phyloP scores from a whole-genome alignment of 1,139 yeast genomes.

The Suhomyces bolitotheri region DNA sequence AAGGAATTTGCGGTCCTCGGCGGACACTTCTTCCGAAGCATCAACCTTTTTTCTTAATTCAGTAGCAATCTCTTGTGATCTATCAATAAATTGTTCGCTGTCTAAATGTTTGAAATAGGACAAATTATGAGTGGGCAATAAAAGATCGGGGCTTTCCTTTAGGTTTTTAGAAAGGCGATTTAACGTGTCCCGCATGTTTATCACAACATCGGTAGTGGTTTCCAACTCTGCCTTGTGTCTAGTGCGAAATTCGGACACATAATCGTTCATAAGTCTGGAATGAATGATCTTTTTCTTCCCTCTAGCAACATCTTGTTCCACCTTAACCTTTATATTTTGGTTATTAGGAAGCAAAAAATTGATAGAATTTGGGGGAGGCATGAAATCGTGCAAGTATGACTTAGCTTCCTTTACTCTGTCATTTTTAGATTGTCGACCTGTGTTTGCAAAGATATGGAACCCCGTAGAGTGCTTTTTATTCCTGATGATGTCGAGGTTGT shows the following conservation, averaged over 20 bases:
- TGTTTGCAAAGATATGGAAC: conserved; percentile 38
- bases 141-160: neutral
- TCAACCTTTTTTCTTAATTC: conserved; percentile 10
- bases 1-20: conserved; percentile 26
- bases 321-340: conserved; percentile 13
- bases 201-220: conserved; percentile 3
- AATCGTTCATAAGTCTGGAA: conserved; percentile 5
- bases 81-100: conserved; percentile 13
- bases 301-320: conserved; percentile 14
- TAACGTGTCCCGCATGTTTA: conserved; percentile 10
- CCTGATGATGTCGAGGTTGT: conserved; percentile 11
- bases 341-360: conserved; percentile 28
- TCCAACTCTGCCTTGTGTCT: conserved; percentile 6
- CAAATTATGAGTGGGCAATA: conserved; percentile 1
- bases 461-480: conserved; percentile 25
- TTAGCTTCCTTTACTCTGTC: conserved; percentile 34
- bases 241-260: conserved; percentile 1
- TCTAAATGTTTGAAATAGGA: conserved; percentile 6
- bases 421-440: conserved; percentile 33
- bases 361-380: conserved; percentile 43
- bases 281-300: conserved; percentile 10
- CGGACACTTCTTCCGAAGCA: conserved; percentile 16
- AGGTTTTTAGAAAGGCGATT: conserved; percentile 2
- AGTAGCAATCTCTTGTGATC: conserved; percentile 9
- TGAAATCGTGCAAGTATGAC: conserved; percentile 45